Percentiles rank a stretch among this genome's conserved stretches.
Conservation (phyloP, 2,329 filamentous ascomycete species). For the Exophiala spinifera region DNA sequence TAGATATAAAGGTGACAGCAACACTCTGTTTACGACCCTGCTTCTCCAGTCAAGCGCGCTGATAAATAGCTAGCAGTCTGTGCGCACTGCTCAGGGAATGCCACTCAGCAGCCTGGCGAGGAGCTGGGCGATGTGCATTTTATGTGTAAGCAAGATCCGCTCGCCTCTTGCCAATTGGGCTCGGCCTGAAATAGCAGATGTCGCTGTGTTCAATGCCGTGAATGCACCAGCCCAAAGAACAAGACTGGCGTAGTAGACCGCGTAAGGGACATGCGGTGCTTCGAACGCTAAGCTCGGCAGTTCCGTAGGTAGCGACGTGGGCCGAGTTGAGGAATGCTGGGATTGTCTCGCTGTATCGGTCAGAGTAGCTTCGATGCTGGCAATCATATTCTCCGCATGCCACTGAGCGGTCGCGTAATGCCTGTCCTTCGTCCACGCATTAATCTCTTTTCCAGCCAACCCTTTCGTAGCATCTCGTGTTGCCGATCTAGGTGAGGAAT, state of each 20-base stretch:
- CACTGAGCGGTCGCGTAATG: slow-evolving; percentile 13
- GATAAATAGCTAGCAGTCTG: background rate
- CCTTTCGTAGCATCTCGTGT: slow-evolving; percentile 11
- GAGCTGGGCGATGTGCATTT: slow-evolving; percentile 13
- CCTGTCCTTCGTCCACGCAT: slow-evolving; percentile 7
- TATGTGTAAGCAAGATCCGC: slow-evolving; percentile 8
- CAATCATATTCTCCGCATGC: slow-evolving; percentile 15
- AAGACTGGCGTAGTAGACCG: slow-evolving; percentile 11
- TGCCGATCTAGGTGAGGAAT: slow-evolving; percentile 11
- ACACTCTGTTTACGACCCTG: too few relatives aligned
- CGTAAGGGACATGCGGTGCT: slow-evolving; percentile 14
- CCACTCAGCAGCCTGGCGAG: slow-evolving; percentile 9
- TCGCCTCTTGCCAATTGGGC: slow-evolving; percentile 8
- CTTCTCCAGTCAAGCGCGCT: too few relatives aligned
- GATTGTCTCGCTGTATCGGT: background rate
- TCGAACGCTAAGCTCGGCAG: slow-evolving; percentile 5
- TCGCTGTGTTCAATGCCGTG: background rate
- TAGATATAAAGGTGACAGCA: too few relatives aligned
- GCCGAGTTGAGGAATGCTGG: too few relatives aligned
- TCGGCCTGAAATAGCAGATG: background rate
- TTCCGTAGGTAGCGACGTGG: background rate
- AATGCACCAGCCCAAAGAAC: slow-evolving; percentile 13
- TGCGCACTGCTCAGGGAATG: background rate
- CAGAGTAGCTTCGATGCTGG: slow-evolving; percentile 3
- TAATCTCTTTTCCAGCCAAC: slow-evolving; percentile 2